Conservation (phyloP, 2,329 filamentous ascomycete species). For the Fusarium sp. region DNA sequence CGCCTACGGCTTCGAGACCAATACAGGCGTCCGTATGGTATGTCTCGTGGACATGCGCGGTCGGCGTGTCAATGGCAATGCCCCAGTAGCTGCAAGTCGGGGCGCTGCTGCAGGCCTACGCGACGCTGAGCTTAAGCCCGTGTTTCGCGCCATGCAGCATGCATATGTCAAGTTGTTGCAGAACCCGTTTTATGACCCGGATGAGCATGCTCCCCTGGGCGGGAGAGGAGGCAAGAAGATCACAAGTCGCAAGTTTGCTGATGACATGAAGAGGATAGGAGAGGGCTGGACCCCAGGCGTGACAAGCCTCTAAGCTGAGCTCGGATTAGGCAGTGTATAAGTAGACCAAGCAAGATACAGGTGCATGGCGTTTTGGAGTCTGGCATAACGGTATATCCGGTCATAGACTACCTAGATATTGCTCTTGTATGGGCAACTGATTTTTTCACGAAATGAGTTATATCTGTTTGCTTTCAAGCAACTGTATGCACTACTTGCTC, state of each 20-base stretch:
- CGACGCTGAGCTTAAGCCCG: constrained; percentile 89
- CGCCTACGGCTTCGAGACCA: constrained; percentile 96
- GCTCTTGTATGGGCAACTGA: constrained; percentile 22
- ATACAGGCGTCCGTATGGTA: constrained; percentile 92
- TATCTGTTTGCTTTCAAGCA: constrained; percentile 6
- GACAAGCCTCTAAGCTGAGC: constrained; percentile 61
- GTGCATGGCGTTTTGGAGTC: constrained; percentile 47
- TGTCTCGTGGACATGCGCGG: constrained; percentile 93
- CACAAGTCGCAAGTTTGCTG: constrained; percentile 81
- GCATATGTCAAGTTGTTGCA: constrained; percentile 90
- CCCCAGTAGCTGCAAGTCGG: constrained; percentile 36
- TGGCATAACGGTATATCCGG: constrained; percentile 41
- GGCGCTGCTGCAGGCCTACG: constrained; percentile 73
- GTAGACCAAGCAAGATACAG: constrained; percentile 36
- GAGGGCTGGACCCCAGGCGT: constrained; percentile 85
- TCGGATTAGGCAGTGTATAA: constrained; percentile 50
- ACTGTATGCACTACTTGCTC: not conserved
- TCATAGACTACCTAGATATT: constrained; percentile 39
- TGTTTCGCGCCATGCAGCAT: constrained; percentile 92
- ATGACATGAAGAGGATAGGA: constrained; percentile 87
- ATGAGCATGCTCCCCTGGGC: constrained; percentile 76
- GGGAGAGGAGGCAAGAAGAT: constrained; percentile 75
- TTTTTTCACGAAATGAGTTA: constrained; percentile 24
- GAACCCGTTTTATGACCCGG: constrained; percentile 94
- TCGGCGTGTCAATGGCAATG: constrained; percentile 58